These are phyloP conservation scores for Adansonia digitata DNA, from an alignment of 345 rosid genomes.

Conservation along the genomic window DNA sequence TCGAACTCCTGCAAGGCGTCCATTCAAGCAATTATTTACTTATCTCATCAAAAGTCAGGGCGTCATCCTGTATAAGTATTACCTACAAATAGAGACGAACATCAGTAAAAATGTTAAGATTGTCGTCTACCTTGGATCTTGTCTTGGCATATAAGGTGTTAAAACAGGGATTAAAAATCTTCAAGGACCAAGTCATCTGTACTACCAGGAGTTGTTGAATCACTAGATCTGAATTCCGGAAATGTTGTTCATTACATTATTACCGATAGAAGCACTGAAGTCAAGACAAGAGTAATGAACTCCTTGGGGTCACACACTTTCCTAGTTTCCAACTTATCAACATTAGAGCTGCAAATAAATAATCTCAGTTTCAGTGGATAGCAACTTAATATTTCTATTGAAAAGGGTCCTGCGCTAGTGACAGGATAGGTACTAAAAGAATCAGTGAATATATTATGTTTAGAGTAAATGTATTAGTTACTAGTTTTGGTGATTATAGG, in stretches of 20 bases:
- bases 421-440: neutral
- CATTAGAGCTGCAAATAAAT: neutral
- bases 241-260: neutral
- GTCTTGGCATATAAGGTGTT: slow-evolving; percentile 60
- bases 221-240: slow-evolving; percentile 67
- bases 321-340: neutral
- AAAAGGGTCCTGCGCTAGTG: neutral
- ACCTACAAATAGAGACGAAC: neutral
- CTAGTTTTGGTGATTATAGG: slow-evolving; percentile 46
- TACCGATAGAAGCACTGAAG: neutral
- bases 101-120: neutral
- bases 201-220: slow-evolving; percentile 46
- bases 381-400: neutral
- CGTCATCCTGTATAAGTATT: neutral
- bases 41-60: neutral
- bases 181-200: slow-evolving; percentile 64
- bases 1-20: slow-evolving; percentile 42
- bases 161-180: slow-evolving; percentile 87
- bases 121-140: slow-evolving; percentile 51
- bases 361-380: neutral
- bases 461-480: neutral
- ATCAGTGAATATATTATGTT: neutral
- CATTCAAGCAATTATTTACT: neutral
- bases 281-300: neutral
- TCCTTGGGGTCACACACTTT: neutral